A percentile compares a stretch with the other conserved stretches of the same genome.
These are phyloP conservation scores for Salix caprea DNA, from an alignment of 345 rosid species.

Conservation along the genomic window DNA sequence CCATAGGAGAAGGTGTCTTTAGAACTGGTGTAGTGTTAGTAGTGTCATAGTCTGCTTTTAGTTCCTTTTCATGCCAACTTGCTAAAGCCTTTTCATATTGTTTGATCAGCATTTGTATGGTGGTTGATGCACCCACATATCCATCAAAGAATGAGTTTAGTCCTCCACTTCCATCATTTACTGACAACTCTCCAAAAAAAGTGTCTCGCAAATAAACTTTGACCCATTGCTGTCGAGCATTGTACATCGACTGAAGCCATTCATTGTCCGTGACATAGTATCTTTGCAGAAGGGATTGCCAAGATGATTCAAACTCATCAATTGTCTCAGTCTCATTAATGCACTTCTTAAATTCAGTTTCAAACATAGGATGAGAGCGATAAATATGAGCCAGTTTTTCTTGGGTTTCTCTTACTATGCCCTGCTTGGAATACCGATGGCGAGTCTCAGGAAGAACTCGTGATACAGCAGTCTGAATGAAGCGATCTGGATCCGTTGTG, in stretches of 20 bases:
- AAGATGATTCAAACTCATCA: conserved; percentile 52
- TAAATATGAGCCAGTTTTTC: conserved; percentile 48
- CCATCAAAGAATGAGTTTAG: conserved; percentile 67
- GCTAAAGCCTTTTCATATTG: conserved; percentile 50
- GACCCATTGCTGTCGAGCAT: conserved; percentile 57
- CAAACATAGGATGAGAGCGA: conserved; percentile 41
- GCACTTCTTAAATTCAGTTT: conserved; percentile 49
- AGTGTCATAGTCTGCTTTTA: conserved; percentile 52
- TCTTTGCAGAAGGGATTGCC: conserved; percentile 43
- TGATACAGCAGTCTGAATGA: conserved; percentile 46
- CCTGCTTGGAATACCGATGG: conserved; percentile 59
- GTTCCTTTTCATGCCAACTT: conserved; percentile 45
- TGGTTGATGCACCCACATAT: conserved; percentile 56
- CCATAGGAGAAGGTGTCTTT: conserved; percentile 60
- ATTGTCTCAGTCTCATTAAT: conserved; percentile 46
- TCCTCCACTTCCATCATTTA: conserved; percentile 48
- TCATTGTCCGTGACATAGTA: conserved; percentile 53
- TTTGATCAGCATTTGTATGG: conserved; percentile 37
- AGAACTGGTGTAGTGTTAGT: conserved; percentile 37
- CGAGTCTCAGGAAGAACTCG: conserved; percentile 57
- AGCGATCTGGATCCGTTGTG: conserved; percentile 53
- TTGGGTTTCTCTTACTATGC: conserved; percentile 48
- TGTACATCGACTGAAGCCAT: conserved; percentile 54
- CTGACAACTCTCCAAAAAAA: conserved; percentile 62
- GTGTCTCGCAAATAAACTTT: conserved; percentile 56